Conservation (phyloP, 495 filamentous ascomycete genomes). For the Hypomontagnella submonticulosa region DNA sequence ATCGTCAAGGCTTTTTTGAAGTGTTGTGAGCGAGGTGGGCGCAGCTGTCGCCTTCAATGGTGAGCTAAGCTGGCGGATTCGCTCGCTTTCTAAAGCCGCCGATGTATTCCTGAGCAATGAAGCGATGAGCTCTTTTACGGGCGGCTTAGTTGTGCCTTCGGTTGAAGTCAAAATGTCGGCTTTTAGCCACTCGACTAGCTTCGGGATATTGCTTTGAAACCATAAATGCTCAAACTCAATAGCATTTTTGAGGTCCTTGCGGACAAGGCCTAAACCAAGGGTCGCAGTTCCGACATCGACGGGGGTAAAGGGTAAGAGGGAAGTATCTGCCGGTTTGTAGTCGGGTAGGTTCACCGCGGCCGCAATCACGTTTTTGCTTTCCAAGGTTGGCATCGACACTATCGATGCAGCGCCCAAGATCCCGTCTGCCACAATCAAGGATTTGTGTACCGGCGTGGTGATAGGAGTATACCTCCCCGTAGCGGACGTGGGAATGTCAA, state of each 20-base stretch:
- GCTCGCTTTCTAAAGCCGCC: conserved; percentile 61
- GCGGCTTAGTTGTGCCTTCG: conserved; percentile 63
- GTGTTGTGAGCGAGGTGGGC: conserved; percentile 54
- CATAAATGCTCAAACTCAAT: conserved; percentile 76
- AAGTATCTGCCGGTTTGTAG: conserved; percentile 48
- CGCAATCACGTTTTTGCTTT: conserved; percentile 50
- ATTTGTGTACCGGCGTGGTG: conserved; percentile 86
- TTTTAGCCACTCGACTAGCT: conserved; percentile 74
- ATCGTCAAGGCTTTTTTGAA: conserved; percentile 67
- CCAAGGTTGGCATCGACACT: conserved; percentile 49
- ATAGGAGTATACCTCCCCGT: conserved; percentile 70
- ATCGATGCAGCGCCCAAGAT: conserved; percentile 57
- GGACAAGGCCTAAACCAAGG: conserved; percentile 71
- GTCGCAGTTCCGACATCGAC: conserved; percentile 60
- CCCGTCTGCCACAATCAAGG: conserved; percentile 78
- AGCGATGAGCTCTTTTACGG: conserved; percentile 70
- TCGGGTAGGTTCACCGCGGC: conserved; percentile 57
- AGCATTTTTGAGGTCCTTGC: conserved; percentile 73
- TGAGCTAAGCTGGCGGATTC: conserved; percentile 52
- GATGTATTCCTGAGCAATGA: conserved; percentile 72
- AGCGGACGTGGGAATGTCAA: conserved; percentile 72
- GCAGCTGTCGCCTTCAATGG: conserved; percentile 51
- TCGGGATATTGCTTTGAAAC: conserved; percentile 74
- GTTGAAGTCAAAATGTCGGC: conserved; percentile 56
- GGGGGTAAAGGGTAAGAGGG: conserved; percentile 48